phyloP scores from a whole-genome alignment of 1,139 yeast species.

The Geotrichum histeridarum region DNA sequence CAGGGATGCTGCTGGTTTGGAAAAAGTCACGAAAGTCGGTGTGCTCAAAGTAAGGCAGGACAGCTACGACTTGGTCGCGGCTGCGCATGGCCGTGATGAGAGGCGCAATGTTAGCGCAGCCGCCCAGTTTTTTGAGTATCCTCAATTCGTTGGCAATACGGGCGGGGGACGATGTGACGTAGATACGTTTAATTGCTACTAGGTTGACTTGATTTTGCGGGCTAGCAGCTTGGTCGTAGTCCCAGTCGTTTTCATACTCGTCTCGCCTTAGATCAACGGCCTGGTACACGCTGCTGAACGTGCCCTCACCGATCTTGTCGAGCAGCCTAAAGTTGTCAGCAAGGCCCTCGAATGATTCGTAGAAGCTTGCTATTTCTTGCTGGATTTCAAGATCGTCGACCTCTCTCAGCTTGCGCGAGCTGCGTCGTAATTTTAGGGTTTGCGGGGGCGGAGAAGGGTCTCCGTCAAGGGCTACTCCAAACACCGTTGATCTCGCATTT shows the following conservation, averaged over 20 bases:
- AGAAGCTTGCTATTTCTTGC: constrained; percentile 58
- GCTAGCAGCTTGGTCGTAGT: constrained; percentile 5
- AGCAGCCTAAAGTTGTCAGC: constrained; percentile 57
- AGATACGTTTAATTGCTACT: constrained; percentile 89
- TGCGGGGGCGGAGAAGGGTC: no score
- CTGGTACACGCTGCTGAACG: constrained; percentile 85
- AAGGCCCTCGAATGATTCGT: constrained; percentile 58
- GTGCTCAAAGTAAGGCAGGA: constrained; percentile 86
- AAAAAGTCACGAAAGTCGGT: constrained; percentile 84
- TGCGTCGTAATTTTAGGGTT: no score
- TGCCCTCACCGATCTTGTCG: constrained; percentile 92
- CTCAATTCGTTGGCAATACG: constrained; percentile 84
- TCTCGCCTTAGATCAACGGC: constrained; percentile 58
- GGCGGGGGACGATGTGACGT: constrained; percentile 90
- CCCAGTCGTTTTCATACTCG: constrained; percentile 31
- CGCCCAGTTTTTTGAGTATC: constrained; percentile 59
- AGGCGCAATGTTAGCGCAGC: constrained; percentile 78
- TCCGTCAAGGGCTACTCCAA: no score
- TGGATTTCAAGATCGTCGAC: no score
- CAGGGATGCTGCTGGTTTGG: constrained; percentile 70
- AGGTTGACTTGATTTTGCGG: constrained; percentile 31
- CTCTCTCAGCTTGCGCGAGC: no score
- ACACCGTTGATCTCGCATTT: no score
- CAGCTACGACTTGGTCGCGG: constrained; percentile 90
- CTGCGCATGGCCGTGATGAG: constrained; percentile 78